A percentile compares a stretch with the other conserved stretches of the same genome.
Conservation (phyloP, 176 grass and related monocot genomes). For the Oryza longistaminata region DNA sequence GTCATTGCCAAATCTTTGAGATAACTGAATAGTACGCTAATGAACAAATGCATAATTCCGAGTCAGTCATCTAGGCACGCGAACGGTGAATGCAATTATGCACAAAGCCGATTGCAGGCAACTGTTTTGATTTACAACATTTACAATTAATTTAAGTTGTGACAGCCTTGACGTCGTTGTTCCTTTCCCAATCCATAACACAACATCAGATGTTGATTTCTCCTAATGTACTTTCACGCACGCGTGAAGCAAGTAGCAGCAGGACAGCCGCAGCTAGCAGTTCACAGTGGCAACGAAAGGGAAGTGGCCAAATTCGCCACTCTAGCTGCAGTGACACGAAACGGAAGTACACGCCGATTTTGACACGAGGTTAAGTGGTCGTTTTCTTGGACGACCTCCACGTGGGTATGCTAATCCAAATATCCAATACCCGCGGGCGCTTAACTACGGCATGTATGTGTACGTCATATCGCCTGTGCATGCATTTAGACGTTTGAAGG, state of each 20-base stretch:
- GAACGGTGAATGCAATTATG: no score
- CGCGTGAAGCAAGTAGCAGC: no score
- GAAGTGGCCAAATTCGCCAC: background rate
- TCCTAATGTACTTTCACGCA: background rate
- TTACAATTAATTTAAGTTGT: background rate
- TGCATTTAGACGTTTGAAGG: background rate
- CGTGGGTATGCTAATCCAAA: slow-evolving; percentile 34
- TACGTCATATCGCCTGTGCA: background rate
- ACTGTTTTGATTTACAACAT: background rate
- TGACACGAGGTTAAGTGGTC: background rate
- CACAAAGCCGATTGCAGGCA: no score
- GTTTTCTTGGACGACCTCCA: background rate
- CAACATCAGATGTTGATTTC: background rate
- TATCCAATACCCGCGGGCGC: background rate
- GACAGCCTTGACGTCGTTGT: no score
- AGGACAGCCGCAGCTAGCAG: background rate
- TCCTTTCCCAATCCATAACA: background rate
- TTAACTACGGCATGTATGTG: background rate
- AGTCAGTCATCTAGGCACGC: background rate
- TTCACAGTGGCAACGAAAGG: background rate
- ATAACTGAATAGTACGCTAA: no score
- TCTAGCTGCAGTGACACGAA: background rate
- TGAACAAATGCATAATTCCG: background rate
- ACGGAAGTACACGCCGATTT: no score
- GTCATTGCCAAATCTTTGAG: background rate